Percentiles rank a stretch among this genome's conserved stretches.
These are phyloP conservation scores for Pleurotus pulmonarius DNA, from an alignment of 768 basidiomycete species.

Conservation along the genomic window DNA sequence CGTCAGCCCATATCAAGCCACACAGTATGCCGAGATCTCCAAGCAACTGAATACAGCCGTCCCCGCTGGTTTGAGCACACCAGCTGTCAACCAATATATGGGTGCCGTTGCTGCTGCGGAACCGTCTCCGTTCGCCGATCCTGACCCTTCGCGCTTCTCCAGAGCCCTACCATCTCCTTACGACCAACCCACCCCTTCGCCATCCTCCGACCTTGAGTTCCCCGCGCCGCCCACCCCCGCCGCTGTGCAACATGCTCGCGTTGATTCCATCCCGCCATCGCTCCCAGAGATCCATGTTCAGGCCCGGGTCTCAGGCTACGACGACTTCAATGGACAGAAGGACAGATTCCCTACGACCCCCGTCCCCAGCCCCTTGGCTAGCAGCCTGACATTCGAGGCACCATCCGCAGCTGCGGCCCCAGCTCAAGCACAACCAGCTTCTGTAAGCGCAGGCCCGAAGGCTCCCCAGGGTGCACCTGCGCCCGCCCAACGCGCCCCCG, in stretches of 20 bases:
- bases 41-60: slow-evolving; percentile 44
- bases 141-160: slow-evolving; percentile 2
- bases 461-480: background rate
- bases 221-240: slow-evolving; percentile 10
- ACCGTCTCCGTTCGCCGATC: slow-evolving; percentile 25
- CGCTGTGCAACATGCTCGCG: slow-evolving; percentile 15
- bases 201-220: slow-evolving; percentile 24
- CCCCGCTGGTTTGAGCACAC: slow-evolving; percentile 29
- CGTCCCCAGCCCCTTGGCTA: slow-evolving; percentile 10
- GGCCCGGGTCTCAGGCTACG: slow-evolving; percentile 25
- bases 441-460: background rate
- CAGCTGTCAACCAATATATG: slow-evolving; percentile 18
- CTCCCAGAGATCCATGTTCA: slow-evolving; percentile 34
- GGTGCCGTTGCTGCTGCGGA: background rate
- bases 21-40: slow-evolving; percentile 71
- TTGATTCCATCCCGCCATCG: slow-evolving; percentile 33
- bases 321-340: slow-evolving; percentile 14
- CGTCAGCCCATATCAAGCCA: slow-evolving; percentile 72
- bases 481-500: background rate
- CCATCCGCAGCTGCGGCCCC: background rate
- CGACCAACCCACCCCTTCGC: slow-evolving; percentile 14
- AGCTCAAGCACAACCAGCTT: background rate
- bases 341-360: slow-evolving; percentile 12
- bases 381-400: slow-evolving; percentile 5
- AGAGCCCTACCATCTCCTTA: slow-evolving; percentile 4